A percentile compares a stretch with the other conserved stretches of the same genome.
Conservation (phyloP, 2,329 filamentous ascomycete species). For the Colletotrichum aenigma region DNA sequence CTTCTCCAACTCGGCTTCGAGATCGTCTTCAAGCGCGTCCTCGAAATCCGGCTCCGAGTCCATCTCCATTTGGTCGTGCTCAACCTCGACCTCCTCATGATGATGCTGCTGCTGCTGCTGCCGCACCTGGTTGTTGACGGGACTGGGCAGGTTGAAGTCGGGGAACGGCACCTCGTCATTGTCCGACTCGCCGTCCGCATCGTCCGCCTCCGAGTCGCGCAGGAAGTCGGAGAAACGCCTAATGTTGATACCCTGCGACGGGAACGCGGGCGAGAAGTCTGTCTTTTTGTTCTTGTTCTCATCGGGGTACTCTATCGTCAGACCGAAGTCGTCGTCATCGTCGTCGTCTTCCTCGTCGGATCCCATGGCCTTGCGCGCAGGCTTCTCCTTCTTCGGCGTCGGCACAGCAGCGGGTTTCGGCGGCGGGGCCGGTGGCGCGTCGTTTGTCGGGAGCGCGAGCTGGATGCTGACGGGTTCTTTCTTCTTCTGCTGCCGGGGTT, state of each 20-base stretch:
- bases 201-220: slow-evolving; percentile 50
- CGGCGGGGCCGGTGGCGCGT: slow-evolving; percentile 19
- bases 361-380: slow-evolving; percentile 33
- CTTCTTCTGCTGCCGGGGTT: slow-evolving; percentile 37
- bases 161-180: slow-evolving; percentile 46
- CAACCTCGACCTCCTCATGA: slow-evolving; percentile 23
- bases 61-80: slow-evolving; percentile 30
- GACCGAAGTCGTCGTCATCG: slow-evolving; percentile 60
- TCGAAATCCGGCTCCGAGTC: slow-evolving; percentile 33
- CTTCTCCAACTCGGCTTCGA: slow-evolving; percentile 63
- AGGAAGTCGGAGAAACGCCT: slow-evolving; percentile 60
- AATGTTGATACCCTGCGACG: slow-evolving; percentile 35
- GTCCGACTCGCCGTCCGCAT: slow-evolving; percentile 51
- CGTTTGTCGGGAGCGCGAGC: slow-evolving; percentile 38
- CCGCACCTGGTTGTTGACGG: slow-evolving; percentile 44
- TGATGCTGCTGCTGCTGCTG: slow-evolving; percentile 28
- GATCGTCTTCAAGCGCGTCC: slow-evolving; percentile 52
- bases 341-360: slow-evolving; percentile 60
- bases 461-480: slow-evolving; percentile 39
- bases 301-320: slow-evolving; percentile 65
- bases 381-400: slow-evolving; percentile 28
- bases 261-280: slow-evolving; percentile 56
- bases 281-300: slow-evolving; percentile 35
- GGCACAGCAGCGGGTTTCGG: slow-evolving; percentile 9
- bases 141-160: slow-evolving; percentile 57